Evolutionary conservation across 2,329 filamentous ascomycete genomes (phyloP).

Genomic region (Trichoderma gracile): DNA sequence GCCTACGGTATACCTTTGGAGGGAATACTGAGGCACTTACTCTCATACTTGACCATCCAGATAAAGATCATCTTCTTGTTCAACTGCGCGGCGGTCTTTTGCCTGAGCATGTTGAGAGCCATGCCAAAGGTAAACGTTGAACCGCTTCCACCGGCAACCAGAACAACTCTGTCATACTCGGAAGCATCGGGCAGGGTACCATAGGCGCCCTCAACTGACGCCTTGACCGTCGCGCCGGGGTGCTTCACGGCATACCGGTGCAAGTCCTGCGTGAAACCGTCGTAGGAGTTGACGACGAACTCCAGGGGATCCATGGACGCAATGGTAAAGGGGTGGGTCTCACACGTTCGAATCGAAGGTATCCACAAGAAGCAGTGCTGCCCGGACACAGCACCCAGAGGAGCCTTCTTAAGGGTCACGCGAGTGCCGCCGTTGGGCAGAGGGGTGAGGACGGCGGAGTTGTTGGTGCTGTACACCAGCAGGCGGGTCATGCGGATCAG

Average conservation of each 20-base stretch:
- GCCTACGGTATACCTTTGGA: background rate
- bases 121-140: constrained; percentile 56
- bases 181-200: constrained; percentile 55
- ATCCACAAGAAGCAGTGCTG: constrained; percentile 67
- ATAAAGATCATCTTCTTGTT: constrained; percentile 40
- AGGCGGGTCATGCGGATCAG: constrained; percentile 49
- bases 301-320: constrained; percentile 54
- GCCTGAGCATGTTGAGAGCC: constrained; percentile 41
- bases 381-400: constrained; percentile 50
- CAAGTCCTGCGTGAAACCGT: constrained; percentile 60
- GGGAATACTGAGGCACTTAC: constrained; percentile 35
- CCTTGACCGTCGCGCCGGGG: constrained; percentile 50
- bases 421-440: constrained; percentile 57
- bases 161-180: constrained; percentile 56
- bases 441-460: constrained; percentile 54
- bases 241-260: constrained; percentile 53
- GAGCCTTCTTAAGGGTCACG: constrained; percentile 54
- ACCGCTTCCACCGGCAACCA: constrained; percentile 62
- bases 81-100: constrained; percentile 27
- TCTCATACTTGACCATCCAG: constrained; percentile 43
- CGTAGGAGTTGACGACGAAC: constrained; percentile 59
- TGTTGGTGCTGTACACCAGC: constrained; percentile 49
- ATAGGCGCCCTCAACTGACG: constrained; percentile 61
- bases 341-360: constrained; percentile 55
- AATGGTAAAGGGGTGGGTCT: constrained; percentile 67